Evolutionary conservation across 139 green algal species (phyloP).

Genomic region (Deuterostichococcus epilithicus): DNA sequence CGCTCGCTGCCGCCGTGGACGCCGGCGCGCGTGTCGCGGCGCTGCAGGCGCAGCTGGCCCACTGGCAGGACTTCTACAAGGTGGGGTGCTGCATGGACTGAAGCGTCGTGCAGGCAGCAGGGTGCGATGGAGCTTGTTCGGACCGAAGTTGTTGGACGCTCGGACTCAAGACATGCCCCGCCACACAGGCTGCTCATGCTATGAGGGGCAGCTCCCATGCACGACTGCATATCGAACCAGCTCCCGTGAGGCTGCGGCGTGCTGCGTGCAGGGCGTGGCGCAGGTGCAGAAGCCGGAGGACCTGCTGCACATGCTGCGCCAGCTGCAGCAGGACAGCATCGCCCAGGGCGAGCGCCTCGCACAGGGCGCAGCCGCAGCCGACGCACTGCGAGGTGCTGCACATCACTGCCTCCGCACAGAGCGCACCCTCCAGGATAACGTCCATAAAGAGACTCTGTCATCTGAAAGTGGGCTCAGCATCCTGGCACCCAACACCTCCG

Average conservation of each 20-base stretch:
- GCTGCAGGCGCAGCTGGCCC: neutral
- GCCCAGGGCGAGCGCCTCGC: neutral
- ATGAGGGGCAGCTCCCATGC: too few species aligned
- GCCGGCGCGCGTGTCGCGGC: neutral
- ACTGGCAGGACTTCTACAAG: neutral
- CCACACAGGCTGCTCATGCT: too few species aligned
- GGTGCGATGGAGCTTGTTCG: too few species aligned
- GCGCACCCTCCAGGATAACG: too few species aligned
- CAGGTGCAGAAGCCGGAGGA: conserved; percentile 29
- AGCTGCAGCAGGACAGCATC: conserved; percentile 15
- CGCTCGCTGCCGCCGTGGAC: neutral
- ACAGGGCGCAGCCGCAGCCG: conserved; percentile 4
- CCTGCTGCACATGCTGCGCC: conserved; percentile 21
- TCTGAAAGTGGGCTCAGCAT: too few species aligned
- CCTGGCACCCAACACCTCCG: too few species aligned
- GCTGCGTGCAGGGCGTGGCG: conserved; percentile 12
- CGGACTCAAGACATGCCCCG: too few species aligned
- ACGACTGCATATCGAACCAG: too few species aligned
- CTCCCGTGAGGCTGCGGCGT: too few species aligned
- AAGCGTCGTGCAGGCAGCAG: too few species aligned
- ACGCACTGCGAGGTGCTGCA: neutral
- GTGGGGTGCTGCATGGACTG: neutral
- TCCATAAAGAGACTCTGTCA: too few species aligned
- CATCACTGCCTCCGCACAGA: neutral
- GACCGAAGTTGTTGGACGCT: too few species aligned